These are phyloP conservation scores for Botrytis sinoallii DNA, from an alignment of 2,329 filamentous ascomycete species.

Conservation along the genomic window DNA sequence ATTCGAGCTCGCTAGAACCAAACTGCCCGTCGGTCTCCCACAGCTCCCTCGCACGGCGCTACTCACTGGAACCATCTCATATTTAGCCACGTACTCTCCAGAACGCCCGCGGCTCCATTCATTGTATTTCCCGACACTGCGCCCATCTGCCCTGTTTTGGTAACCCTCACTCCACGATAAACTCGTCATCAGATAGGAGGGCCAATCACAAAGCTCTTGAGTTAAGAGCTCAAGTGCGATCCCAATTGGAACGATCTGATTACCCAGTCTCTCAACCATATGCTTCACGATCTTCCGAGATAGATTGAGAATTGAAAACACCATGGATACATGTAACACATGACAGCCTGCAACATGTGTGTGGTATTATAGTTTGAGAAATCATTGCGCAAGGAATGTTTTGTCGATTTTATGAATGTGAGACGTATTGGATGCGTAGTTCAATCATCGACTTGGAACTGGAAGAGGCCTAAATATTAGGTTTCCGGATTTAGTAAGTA, in stretches of 20 bases:
- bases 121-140: neutral
- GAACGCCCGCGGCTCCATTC: neutral
- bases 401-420: constrained; percentile 10
- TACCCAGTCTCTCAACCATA: neutral
- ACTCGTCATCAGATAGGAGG: neutral
- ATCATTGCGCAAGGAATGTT: neutral
- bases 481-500: neutral
- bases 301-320: neutral
- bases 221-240: neutral
- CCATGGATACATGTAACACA: neutral
- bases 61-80: neutral
- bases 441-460: neutral
- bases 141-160: neutral
- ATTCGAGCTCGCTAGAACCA: neutral
- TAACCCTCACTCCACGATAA: neutral
- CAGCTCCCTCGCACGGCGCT: neutral
- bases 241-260: neutral
- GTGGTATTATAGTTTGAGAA: neutral
- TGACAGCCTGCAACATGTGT: neutral
- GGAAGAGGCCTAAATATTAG: neutral
- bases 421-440: neutral
- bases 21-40: neutral
- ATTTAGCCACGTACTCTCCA: neutral
- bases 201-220: neutral
- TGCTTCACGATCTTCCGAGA: neutral